Evolutionary conservation across 2,329 filamentous ascomycete species (phyloP), one percentile per base, ranked within the genome.

Genomic region (Aspergillus eucalypticola): DNA sequence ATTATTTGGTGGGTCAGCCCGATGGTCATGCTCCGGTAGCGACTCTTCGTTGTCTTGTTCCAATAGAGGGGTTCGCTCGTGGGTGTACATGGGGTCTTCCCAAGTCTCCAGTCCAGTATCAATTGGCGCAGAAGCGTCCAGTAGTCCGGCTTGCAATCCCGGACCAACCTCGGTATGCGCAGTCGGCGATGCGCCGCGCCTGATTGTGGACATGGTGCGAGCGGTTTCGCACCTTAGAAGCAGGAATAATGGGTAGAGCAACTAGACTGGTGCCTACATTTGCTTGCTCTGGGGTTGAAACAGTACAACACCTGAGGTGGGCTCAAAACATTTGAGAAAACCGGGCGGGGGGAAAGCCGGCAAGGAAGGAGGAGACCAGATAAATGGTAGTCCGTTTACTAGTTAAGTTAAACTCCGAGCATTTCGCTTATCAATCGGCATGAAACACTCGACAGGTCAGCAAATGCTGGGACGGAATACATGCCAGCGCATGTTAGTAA

Each of bases 151-250:
- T 42, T 54, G 63, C 42, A 71, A 60, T 41, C 67, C 68, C n/a
- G 68, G 66, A 53, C 76, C 71, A 51, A 74, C 64, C 56, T 75
- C 72, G 8, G 68, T 69, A 48, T 75, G 70, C 6, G 68, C 71
- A 8, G 67, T 68, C 42, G 75, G 70, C 5, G 69, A 64, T 54
- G 71, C 66, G 62, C 77, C 74, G 46, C 70, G 71, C 63, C 75
- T 71, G 71, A 76, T 76, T 38, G 52, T 41, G n/a, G 48, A 41
- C 19, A 27, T 19, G 27, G 38, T 21, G 39, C 39, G 23, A 27
- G 25, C 8, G 39, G 23, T 55, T 41, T 46, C 29, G 35, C 3
- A 6, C 8, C 10, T 27, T 27, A 3, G 39, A 5, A 44, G 5
- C 19, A 10, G 53, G 53, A 27, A 32, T 13, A 29, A 15, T 13